A percentile compares a stretch with the other conserved stretches of the same genome.
Conservation (phyloP, 225 moss, liverwort and hornwort genomes). For the Sphagnum tenellum region DNA sequence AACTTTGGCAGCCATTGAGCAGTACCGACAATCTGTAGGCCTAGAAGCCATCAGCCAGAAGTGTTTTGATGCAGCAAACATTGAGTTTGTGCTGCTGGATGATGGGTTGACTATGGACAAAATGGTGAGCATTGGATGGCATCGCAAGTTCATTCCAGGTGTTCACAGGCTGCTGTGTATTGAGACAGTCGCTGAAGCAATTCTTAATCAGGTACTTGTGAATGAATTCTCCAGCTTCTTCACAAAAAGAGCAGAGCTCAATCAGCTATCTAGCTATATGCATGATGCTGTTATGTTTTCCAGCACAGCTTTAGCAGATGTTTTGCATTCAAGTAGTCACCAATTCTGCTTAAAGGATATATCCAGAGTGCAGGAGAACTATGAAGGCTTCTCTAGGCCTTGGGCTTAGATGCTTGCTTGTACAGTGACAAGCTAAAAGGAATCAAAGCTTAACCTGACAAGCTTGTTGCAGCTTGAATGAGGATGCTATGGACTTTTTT, state of each 20-base stretch:
- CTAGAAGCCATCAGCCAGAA: slow-evolving; percentile 50
- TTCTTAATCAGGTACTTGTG: slow-evolving; percentile 54
- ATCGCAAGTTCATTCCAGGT: slow-evolving; percentile 49
- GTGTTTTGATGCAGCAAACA: slow-evolving; percentile 89
- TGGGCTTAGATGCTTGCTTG: too few relatives aligned
- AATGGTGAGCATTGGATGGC: slow-evolving; percentile 77
- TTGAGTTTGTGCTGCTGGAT: slow-evolving; percentile 73
- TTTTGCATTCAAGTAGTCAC: too few relatives aligned
- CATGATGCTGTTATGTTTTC: background rate
- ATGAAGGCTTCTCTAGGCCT: too few relatives aligned
- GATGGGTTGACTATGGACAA: slow-evolving; percentile 72
- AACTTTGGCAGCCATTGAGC: slow-evolving; percentile 40
- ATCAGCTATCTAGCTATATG: too few relatives aligned
- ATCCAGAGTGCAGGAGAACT: too few relatives aligned
- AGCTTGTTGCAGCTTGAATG: too few relatives aligned
- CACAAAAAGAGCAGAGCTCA: too few relatives aligned
- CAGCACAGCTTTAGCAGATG: background rate
- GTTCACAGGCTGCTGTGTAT: slow-evolving; percentile 86
- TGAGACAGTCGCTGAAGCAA: slow-evolving; percentile 83
- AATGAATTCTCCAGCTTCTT: background rate
- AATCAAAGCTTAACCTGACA: too few relatives aligned
- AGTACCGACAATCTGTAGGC: slow-evolving; percentile 48
- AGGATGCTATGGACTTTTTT: too few relatives aligned
- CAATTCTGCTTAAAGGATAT: too few relatives aligned
- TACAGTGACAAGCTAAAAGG: too few relatives aligned